Percentiles rank a stretch among this genome's conserved stretches.
Conservation (phyloP, 2,329 filamentous ascomycete genomes). For the Botrytis galanthina region DNA sequence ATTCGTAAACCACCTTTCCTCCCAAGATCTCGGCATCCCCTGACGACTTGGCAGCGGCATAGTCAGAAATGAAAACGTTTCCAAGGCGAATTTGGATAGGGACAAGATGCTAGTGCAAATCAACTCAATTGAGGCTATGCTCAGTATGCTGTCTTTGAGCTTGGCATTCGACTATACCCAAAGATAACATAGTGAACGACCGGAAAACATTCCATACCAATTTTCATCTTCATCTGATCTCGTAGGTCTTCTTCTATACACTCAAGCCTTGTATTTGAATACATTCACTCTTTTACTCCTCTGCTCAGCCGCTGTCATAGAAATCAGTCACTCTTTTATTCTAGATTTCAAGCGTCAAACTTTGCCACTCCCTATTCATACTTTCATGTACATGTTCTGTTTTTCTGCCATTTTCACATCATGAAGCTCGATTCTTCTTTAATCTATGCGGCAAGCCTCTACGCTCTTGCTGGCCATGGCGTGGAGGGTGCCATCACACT, state of each 20-base stretch:
- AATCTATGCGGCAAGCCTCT: conserved; percentile 10
- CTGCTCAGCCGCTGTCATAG: conserved; percentile 2
- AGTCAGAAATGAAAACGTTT: conserved; percentile 9
- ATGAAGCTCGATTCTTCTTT: conserved; percentile 16
- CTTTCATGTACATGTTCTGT: not conserved
- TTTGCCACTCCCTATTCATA: not conserved
- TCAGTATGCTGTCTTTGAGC: not conserved
- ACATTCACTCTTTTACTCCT: conserved; percentile 17
- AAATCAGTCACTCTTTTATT: conserved; percentile 14
- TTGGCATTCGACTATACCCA: conserved; percentile 4
- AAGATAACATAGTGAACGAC: not conserved
- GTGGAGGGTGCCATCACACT: conserved; percentile 18
- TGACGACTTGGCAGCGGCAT: conserved; percentile 5
- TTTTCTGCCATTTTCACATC: not conserved
- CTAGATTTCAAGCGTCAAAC: conserved; percentile 8
- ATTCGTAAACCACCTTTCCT: conserved; percentile 14
- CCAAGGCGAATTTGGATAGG: not conserved
- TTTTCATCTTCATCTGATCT: conserved; percentile 10
- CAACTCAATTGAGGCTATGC: conserved; percentile 5
- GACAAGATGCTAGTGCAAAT: conserved; percentile 12
- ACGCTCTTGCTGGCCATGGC: conserved; percentile 16
- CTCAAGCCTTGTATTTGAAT: not conserved
- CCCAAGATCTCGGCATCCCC: conserved; percentile 22
- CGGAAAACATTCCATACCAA: not conserved
- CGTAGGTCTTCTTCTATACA: conserved; percentile 1